Percentiles rank a stretch among this genome's conserved stretches.
Conservation (phyloP, 1,284 basidiomycete genomes). For the Rhodotorula sp. region DNA sequence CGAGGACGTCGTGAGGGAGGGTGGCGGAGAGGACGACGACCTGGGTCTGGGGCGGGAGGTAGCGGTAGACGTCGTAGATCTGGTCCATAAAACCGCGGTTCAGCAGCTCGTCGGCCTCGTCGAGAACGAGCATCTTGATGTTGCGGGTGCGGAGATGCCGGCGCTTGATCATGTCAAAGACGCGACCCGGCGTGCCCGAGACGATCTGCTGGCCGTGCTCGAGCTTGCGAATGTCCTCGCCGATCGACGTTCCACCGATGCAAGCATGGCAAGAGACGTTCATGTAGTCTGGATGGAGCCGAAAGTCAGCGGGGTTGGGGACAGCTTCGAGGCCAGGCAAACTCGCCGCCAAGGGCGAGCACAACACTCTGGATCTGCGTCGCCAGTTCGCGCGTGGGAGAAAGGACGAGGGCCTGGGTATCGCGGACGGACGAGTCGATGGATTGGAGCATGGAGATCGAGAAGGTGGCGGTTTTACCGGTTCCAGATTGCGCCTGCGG, state of each 20-base stretch:
- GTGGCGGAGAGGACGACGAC: conserved; percentile 96
- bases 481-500: conserved; percentile 99
- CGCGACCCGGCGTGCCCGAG: conserved; percentile 94
- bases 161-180: conserved; percentile 99
- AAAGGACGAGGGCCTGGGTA: conserved; percentile 93
- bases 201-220: conserved; percentile 98
- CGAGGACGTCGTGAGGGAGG: conserved; percentile 93
- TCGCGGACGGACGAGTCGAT: conserved; percentile 95
- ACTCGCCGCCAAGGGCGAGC: conserved; percentile 75
- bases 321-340: no score
- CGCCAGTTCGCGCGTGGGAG: conserved; percentile 90
- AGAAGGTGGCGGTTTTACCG: conserved; percentile 96
- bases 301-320: neutral
- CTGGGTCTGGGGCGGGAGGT: conserved; percentile 88
- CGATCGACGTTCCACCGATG: conserved; percentile 95
- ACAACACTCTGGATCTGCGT: conserved; percentile 96
- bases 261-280: conserved; percentile 99
- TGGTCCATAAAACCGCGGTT: conserved; percentile 99
- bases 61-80: conserved; percentile 98
- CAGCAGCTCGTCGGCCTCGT: conserved; percentile 95
- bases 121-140: conserved; percentile 99
- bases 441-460: conserved; percentile 61
- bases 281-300: conserved; percentile 48
- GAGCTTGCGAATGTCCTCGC: conserved; percentile 97
- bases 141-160: conserved; percentile 90